Evolutionary conservation across 2,329 filamentous ascomycete genomes (phyloP).

Genomic region (Phaeosphaeriaceae sp.): DNA sequence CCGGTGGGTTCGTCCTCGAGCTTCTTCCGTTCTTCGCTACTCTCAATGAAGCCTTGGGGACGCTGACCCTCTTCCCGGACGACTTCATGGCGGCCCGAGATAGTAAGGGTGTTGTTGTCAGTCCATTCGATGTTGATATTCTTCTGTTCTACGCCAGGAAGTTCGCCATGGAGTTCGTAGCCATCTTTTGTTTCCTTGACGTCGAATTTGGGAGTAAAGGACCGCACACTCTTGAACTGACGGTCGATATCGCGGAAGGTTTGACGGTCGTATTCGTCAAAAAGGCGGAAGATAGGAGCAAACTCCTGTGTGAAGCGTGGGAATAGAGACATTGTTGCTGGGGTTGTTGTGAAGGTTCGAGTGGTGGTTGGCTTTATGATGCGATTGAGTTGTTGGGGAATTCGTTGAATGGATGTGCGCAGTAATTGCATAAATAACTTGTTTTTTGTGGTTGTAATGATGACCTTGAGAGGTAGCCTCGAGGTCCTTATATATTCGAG

Average conservation of each 20-base stretch:
- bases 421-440: conserved; percentile 45
- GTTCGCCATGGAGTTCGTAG: conserved; percentile 82
- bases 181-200: conserved; percentile 70
- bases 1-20: conserved; percentile 60
- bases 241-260: conserved; percentile 35
- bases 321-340: conserved; percentile 50
- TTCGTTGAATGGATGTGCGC: conserved; percentile 38
- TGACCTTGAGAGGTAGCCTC: conserved; percentile 7
- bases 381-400: conserved; percentile 40
- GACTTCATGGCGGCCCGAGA: conserved; percentile 74
- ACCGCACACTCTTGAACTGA: conserved; percentile 46
- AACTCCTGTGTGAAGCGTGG: conserved; percentile 51
- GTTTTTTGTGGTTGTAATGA: conserved; percentile 40
- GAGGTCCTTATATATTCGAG: conserved; percentile 38
- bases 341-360: conserved; percentile 29
- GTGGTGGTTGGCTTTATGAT: conserved; percentile 34
- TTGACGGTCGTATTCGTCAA: conserved; percentile 55
- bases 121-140: conserved; percentile 80
- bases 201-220: conserved; percentile 80
- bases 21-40: conserved; percentile 29
- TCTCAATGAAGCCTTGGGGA: conserved; percentile 57
- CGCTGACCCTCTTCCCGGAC: conserved; percentile 63
- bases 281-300: conserved; percentile 55
- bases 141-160: conserved; percentile 76
- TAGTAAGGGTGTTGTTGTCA: conserved; percentile 73